Percentiles rank a stretch among this genome's conserved stretches.
These are phyloP conservation scores for Thermoascus crustaceus DNA, from an alignment of 2,329 filamentous ascomycete genomes.

Conservation along the genomic window DNA sequence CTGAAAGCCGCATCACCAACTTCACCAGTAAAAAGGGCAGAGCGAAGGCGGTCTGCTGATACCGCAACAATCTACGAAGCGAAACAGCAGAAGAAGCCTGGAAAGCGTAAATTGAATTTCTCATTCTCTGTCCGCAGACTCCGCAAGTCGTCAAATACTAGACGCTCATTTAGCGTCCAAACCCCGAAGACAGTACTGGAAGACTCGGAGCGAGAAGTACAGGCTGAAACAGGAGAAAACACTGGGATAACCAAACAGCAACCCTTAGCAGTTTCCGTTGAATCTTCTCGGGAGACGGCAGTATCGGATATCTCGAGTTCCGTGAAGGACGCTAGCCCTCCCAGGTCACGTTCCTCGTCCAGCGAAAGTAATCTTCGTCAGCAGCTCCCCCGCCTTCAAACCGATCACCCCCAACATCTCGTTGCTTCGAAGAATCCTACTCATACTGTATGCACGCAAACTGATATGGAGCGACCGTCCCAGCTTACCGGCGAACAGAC, in stretches of 20 bases:
- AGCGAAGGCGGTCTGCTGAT: background rate
- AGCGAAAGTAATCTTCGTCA: conserved; percentile 17
- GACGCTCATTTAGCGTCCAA: conserved; percentile 14
- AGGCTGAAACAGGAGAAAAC: background rate
- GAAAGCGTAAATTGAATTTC: conserved; percentile 12
- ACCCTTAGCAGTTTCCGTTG: too few relatives aligned
- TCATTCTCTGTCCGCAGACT: conserved; percentile 14
- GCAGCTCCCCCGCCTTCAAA: conserved; percentile 19
- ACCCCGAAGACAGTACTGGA: conserved; percentile 8
- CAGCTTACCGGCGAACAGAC: too few relatives aligned
- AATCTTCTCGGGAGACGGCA: too few relatives aligned
- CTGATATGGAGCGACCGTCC: too few relatives aligned
- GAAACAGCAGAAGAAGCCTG: conserved; percentile 10
- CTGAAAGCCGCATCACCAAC: conserved; percentile 5
- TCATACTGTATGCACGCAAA: too few relatives aligned
- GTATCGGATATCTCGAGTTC: too few relatives aligned
- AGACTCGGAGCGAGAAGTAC: too few relatives aligned
- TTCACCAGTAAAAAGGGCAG: conserved; percentile 1
- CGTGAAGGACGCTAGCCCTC: too few relatives aligned
- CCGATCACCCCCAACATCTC: conserved; percentile 2
- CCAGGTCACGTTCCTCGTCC: conserved; percentile 12
- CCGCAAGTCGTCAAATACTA: conserved; percentile 8
- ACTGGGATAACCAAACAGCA: too few relatives aligned
- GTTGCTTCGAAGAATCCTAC: background rate
- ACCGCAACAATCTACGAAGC: conserved; percentile 4